Base-by-base conservation (phyloP, 2,329 filamentous ascomycete species). In the Penicillium decumbens region DNA sequence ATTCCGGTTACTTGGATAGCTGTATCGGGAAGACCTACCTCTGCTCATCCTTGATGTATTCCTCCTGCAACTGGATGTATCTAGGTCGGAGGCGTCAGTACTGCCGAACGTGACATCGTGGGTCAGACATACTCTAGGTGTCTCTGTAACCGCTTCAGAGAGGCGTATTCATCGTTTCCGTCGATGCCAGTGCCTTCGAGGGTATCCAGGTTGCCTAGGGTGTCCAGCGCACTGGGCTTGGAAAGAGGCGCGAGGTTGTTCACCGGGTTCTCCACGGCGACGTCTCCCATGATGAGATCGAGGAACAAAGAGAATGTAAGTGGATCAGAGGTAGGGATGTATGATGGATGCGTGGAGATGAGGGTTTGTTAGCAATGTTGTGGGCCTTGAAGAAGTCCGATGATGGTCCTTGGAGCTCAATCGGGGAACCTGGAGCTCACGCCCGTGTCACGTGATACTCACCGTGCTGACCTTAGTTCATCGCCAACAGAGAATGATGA, bases 31-130 rank as follows among this genome's bases (percentile, higher is more conserved):
- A 33, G 33, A 53, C 69, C 47, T 74, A 88, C 87, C 89, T 85
- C 77, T 98, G 93, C 79, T 98, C 93, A 83, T 98, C 93, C 78
- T 98, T 98, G 83, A 98, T 98, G 75, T 98, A 98, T 72, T 98
- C 93, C 75, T 98, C 93, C 76, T 98, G 93, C 63, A 98, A 81
- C 74, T 96, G 89, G 70, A 97, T 95, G 73, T 95, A 89, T 72
- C 86, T 89, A 62, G 13, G 38, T 56, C 52, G 33, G 38, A 47
- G 44, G 51, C 39, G 54, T 65, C 51, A 66, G 56, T 55, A 44
- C 29, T 40, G 30, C 15, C n/a, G 24, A 3, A 15, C 23, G 41
- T 29, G 29, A 37, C 25, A 38, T 30, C 37, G 43, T 23, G n/a
- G 20, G 44, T 23, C 27, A 54, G 41, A 70, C 83, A 63, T 81